These are phyloP conservation scores for Tremella mesenterica DNA, from an alignment of 768 basidiomycete genomes.

Conservation along the genomic window DNA sequence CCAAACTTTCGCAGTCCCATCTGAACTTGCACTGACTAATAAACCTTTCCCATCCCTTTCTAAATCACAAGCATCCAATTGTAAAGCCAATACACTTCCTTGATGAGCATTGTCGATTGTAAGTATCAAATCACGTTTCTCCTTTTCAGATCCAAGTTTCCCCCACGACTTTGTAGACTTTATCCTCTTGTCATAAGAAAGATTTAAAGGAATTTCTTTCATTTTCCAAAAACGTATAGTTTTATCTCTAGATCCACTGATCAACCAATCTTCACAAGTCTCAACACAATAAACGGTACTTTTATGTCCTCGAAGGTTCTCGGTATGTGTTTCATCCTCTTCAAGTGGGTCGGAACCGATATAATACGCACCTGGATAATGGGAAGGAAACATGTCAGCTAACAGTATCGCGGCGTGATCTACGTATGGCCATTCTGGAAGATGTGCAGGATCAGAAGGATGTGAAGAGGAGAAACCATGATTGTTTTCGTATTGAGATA, in stretches of 20 bases:
- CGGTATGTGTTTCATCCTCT: not conserved
- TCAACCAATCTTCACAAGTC: slow-evolving; percentile 8
- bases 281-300: slow-evolving; percentile 20
- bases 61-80: slow-evolving; percentile 6
- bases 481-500: not conserved
- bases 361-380: too few relatives aligned
- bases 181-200: too few relatives aligned
- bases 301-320: slow-evolving; percentile 6
- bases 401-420: not conserved
- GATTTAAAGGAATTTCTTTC: not conserved
- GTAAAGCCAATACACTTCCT: slow-evolving; percentile 27
- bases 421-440: too few relatives aligned
- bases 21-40: slow-evolving; percentile 22
- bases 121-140: not conserved
- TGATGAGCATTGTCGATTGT: slow-evolving; percentile 17
- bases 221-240: slow-evolving; percentile 18
- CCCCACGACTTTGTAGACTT: too few relatives aligned
- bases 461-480: not conserved
- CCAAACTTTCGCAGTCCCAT: slow-evolving; percentile 21
- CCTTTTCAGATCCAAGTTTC: not conserved
- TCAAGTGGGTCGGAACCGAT: too few relatives aligned
- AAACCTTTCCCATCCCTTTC: slow-evolving; percentile 7
- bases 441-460: too few relatives aligned
- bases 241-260: slow-evolving; percentile 27
- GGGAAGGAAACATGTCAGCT: too few relatives aligned